Evolutionary conservation across 495 filamentous ascomycete genomes (phyloP).

Genomic region (Cryomyces minteri): DNA sequence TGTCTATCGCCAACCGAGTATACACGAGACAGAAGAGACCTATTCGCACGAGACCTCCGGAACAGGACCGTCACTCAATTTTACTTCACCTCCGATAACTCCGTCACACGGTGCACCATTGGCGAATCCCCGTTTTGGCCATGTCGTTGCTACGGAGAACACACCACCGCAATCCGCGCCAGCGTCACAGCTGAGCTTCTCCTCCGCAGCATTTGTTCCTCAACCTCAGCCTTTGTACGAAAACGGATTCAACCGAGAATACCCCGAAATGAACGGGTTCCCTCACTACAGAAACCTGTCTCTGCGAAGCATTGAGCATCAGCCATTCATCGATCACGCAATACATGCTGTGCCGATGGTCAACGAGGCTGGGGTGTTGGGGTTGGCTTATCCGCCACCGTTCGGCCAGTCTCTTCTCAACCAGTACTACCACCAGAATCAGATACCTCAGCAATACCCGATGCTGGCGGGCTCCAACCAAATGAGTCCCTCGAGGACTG

Average conservation of each 20-base stretch:
- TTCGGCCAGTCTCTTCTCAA: background rate
- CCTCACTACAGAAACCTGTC: background rate
- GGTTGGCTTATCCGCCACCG: conserved; percentile 5
- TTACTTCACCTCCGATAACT: conserved; percentile 20
- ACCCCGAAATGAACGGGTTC: background rate
- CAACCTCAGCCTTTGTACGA: conserved; percentile 4
- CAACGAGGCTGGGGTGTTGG: conserved; percentile 1
- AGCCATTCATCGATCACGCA: background rate
- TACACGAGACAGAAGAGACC: background rate
- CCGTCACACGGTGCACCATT: conserved; percentile 15
- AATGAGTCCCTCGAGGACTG: conserved; percentile 1
- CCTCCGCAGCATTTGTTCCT: conserved; percentile 6
- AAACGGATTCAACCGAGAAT: background rate
- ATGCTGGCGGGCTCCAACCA: background rate
- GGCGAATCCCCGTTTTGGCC: conserved; percentile 5
- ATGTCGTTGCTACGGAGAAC: conserved; percentile 12
- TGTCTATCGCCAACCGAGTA: background rate
- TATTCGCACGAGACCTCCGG: background rate
- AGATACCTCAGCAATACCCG: conserved; percentile 1
- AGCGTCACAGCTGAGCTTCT: conserved; percentile 20
- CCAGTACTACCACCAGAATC: background rate
- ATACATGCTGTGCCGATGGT: conserved; percentile 7
- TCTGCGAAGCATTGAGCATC: background rate
- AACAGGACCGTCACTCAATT: background rate
- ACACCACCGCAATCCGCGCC: conserved; percentile 24